Base-by-base conservation (phyloP, 2,329 filamentous ascomycete genomes). In the Cordyceps fumosorosea region DNA sequence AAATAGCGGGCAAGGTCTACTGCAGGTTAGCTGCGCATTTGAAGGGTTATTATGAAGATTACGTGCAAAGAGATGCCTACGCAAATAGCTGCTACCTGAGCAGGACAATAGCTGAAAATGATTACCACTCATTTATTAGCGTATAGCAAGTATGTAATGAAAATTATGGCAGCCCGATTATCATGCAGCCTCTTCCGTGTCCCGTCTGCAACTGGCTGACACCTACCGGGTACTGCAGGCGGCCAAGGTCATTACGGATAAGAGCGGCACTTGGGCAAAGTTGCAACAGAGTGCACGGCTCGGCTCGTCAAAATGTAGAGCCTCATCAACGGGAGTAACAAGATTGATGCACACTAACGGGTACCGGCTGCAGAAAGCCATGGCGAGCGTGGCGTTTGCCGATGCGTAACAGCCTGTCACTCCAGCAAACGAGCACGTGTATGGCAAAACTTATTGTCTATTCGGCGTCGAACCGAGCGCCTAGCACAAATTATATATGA, bases 401-500 rank as follows among this genome's bases (percentile, higher is more conserved):
- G 24, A 40, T 26, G 26, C 47, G 26, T 34, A 42, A 59, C 34
- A 32, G 10, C 12, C 5, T 3, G 29, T 60, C 48, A 60, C 57
- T 8, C 3, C 7, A 8, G 2, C 3, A 53, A 20, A 60, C 16
- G 37, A 26, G n/a, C 10, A 52, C 7, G 11, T 10, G 3, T 10
- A 50, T 26, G 40, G 48, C 34, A 42, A 62, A 50, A 48, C 53
- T 18, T 52, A 51, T 57, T 26, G 20, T 62, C 60, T 57, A 57
- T 57, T 57, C 20, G 53, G 54, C 54, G 60, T 47, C 37, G 5
- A 45, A 37, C 32, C 5, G 37, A 48, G 54, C 47, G 32, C 34
- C 54, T 45, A 53, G 54, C 45, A 57, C 53, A 56, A 61, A 26
- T 57, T 57, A 62, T 62, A 62, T 37, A 62, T 62, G 44, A 60